phyloP scores from a whole-genome alignment of 1,284 basidiomycete species.

The Tremellales sp. region DNA sequence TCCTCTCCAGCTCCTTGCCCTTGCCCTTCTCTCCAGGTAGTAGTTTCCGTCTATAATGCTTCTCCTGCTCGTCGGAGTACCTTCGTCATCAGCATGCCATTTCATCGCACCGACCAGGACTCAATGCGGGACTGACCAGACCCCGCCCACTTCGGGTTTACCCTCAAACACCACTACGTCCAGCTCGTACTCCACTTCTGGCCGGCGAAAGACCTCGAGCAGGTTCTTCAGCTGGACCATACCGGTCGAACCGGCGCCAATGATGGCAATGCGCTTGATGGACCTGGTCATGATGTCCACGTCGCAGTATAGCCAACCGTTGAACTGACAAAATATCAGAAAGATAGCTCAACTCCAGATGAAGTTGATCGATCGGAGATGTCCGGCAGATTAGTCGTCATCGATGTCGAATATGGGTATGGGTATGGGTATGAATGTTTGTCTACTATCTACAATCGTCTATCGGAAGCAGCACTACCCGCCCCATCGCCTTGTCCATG shows the following conservation, averaged over 20 bases:
- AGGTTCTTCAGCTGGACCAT: slow-evolving; percentile 48
- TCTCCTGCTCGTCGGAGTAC: slow-evolving; percentile 18
- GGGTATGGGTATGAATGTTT: no score
- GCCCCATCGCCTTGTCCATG: no score
- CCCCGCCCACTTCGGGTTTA: slow-evolving; percentile 37
- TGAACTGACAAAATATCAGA: no score
- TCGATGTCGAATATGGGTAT: no score
- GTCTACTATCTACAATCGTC: no score
- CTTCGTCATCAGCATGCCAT: slow-evolving; percentile 8
- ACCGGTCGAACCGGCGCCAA: slow-evolving; percentile 50
- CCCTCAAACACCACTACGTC: slow-evolving; percentile 31
- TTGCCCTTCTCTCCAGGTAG: neutral
- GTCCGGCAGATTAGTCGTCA: no score
- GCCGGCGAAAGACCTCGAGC: slow-evolving; percentile 28
- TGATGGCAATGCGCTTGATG: slow-evolving; percentile 41
- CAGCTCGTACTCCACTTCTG: slow-evolving; percentile 10
- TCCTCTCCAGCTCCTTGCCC: slow-evolving; percentile 3
- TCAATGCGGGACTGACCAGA: slow-evolving; percentile 32
- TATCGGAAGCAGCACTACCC: no score
- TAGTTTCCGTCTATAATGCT: slow-evolving; percentile 6
- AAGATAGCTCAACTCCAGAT: no score
- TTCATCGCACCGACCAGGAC: neutral
- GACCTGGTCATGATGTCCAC: neutral
- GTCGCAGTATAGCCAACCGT: no score
- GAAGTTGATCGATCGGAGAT: neutral